These are phyloP conservation scores for Alloascoidea africana DNA, from an alignment of 805 yeast species.

Conservation along the genomic window DNA sequence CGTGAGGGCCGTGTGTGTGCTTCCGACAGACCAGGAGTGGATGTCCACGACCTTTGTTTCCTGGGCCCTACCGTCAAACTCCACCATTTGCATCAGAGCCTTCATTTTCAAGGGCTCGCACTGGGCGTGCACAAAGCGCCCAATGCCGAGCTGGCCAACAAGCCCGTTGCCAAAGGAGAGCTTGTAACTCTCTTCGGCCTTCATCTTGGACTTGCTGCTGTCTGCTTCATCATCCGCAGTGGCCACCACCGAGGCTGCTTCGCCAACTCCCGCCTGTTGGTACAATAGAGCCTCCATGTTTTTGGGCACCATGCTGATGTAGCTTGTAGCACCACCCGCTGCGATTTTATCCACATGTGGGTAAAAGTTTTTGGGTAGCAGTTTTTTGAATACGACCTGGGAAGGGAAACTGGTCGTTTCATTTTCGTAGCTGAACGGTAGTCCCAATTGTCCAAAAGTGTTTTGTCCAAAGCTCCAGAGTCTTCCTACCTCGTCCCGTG, in stretches of 20 bases:
- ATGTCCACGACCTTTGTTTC: constrained; percentile 30
- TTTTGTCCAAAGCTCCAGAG: constrained; percentile 85
- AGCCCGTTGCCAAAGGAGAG: constrained; percentile 74
- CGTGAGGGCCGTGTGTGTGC: constrained; percentile 47
- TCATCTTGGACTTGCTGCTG: constrained; percentile 11
- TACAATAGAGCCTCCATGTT: constrained; percentile 16
- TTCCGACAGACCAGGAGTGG: constrained; percentile 41
- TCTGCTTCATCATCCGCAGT: constrained; percentile 10
- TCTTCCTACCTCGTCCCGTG: constrained; percentile 46
- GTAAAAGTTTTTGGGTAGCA: constrained; percentile 24
- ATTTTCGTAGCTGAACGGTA: constrained; percentile 46
- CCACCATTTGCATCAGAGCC: constrained; percentile 28
- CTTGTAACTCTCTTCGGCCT: constrained; percentile 16
- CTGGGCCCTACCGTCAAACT: constrained; percentile 34
- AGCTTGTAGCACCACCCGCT: constrained; percentile 62
- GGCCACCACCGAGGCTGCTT: not conserved
- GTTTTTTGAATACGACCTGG: constrained; percentile 25
- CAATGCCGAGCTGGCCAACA: constrained; percentile 76
- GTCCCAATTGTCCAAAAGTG: constrained; percentile 72
- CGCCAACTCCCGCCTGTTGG: not conserved
- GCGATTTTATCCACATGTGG: constrained; percentile 36
- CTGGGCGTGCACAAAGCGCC: constrained; percentile 61
- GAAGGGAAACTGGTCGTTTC: constrained; percentile 63
- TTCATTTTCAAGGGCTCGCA: constrained; percentile 47
- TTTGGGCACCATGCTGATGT: constrained; percentile 25